Conservation (phyloP, 441 rosid species). For the Brassica balearica region DNA sequence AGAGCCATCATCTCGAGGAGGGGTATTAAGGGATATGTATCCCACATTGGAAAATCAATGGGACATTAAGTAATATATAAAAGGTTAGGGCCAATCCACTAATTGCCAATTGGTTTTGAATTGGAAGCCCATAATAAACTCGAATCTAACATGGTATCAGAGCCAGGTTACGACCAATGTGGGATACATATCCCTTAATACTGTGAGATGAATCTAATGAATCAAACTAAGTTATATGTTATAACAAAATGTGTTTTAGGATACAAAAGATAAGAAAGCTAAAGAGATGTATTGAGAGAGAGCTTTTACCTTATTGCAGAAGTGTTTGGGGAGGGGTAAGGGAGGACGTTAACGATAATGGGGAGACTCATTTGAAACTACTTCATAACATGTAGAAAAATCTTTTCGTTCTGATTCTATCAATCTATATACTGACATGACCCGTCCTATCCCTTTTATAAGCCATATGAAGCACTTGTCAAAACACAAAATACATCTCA, state of each 20-base stretch:
- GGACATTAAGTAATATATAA: too few species aligned
- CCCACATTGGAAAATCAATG: too few species aligned
- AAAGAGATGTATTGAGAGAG: constrained; percentile 1
- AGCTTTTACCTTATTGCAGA: constrained; percentile 33
- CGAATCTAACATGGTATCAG: too few species aligned
- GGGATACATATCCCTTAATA: too few species aligned
- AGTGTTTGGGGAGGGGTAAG: constrained; percentile 31
- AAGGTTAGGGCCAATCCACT: too few species aligned
- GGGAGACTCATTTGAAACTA: constrained; percentile 37
- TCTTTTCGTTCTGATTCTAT: constrained; percentile 29
- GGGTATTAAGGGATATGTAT: too few species aligned
- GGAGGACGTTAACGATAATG: constrained; percentile 39
- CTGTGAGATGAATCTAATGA: constrained; percentile 11
- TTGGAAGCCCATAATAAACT: too few species aligned
- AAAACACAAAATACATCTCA: background rate
- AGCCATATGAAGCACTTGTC: background rate
- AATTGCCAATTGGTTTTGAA: too few species aligned
- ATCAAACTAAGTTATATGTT: background rate
- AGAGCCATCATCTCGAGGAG: too few species aligned
- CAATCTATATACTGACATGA: constrained; percentile 38
- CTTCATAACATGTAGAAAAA: constrained; percentile 41
- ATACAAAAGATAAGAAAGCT: constrained; percentile 19
- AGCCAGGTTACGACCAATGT: too few species aligned
- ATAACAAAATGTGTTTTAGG: constrained; percentile 14
- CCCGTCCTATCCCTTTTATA: background rate